A percentile compares a stretch with the other conserved stretches of the same genome.
Conservation (phyloP, 163 green algal species). For the Chlorella variabilis region DNA sequence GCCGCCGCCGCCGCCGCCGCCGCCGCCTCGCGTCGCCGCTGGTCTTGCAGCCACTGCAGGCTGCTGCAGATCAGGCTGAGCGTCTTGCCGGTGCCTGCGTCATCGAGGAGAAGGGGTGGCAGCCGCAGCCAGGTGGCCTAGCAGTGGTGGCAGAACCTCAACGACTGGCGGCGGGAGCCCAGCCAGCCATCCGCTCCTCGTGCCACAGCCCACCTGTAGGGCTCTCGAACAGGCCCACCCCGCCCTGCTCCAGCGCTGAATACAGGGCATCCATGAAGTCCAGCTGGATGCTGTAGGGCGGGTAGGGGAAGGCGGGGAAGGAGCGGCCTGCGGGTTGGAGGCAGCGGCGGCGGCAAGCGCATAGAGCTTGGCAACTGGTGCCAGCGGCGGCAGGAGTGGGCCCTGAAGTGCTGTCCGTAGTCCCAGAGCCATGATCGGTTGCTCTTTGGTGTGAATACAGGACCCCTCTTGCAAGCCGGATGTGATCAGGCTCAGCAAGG, state of each 20-base stretch:
- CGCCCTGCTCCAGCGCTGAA: constrained; percentile 55
- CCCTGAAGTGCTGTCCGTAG: too few relatives aligned
- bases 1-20: not conserved
- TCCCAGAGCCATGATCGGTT: too few relatives aligned
- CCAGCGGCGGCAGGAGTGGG: not conserved
- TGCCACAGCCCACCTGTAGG: constrained; percentile 74
- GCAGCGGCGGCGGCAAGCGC: not conserved
- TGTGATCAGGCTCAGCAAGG: too few relatives aligned
- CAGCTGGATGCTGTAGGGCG: constrained; percentile 87
- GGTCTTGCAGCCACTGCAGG: constrained; percentile 89
- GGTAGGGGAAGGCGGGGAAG: constrained; percentile 69
- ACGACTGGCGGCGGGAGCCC: not conserved
- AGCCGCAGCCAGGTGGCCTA: too few relatives aligned
- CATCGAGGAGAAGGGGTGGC: too few relatives aligned
- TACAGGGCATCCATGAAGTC: constrained; percentile 89
- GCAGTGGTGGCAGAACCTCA: not conserved
- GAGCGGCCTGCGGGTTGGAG: not conserved
- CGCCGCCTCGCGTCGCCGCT: constrained; percentile 2
- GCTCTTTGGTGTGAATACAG: too few relatives aligned
- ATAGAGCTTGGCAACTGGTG: not conserved
- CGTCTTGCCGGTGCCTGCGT: constrained; percentile 93
- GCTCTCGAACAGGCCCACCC: constrained; percentile 90
- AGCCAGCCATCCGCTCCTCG: not conserved
- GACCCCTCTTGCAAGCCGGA: too few relatives aligned
- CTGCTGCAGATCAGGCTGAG: constrained; percentile 90